phyloP scores from a whole-genome alignment of 1,284 basidiomycete species.

The Moesziomyces globuligerus region DNA sequence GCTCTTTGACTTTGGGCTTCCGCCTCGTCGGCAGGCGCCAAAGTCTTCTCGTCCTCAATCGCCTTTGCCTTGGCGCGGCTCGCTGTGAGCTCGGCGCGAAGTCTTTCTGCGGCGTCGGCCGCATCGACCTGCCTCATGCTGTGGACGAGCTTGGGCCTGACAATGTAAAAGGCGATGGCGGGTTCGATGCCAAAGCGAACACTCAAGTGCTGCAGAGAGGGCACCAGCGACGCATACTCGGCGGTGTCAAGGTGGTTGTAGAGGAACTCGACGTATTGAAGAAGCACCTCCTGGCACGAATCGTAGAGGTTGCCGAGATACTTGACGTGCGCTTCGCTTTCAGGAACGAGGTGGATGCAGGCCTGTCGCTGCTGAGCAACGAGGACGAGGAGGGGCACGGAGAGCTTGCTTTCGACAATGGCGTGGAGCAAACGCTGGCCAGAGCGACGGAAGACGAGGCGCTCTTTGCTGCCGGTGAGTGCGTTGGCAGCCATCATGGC shows the following conservation, averaged over 20 bases:
- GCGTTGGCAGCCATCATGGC: constrained; percentile 71
- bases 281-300: constrained; percentile 59
- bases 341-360: constrained; percentile 60
- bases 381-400: constrained; percentile 60
- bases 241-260: constrained; percentile 51
- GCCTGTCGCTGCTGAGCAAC: constrained; percentile 64
- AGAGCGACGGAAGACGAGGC: constrained; percentile 46
- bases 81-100: constrained; percentile 50
- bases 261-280: constrained; percentile 66
- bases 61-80: constrained; percentile 37
- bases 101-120: constrained; percentile 41
- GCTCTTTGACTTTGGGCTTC: background rate
- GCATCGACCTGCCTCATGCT: constrained; percentile 49
- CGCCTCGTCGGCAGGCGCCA: background rate
- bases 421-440: constrained; percentile 54
- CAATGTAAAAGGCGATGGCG: constrained; percentile 62
- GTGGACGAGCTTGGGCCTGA: constrained; percentile 54
- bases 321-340: constrained; percentile 62
- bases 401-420: constrained; percentile 49
- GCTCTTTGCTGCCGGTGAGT: constrained; percentile 46
- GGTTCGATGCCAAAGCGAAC: constrained; percentile 61
- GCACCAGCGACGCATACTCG: constrained; percentile 55
- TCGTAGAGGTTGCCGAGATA: constrained; percentile 65
- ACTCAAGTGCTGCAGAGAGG: constrained; percentile 45
- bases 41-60: constrained; percentile 10